Percentiles rank a stretch among this genome's conserved stretches.
Conservation (phyloP, 108 stramenopile species). For the Mayamaea pseudoterrestris region DNA sequence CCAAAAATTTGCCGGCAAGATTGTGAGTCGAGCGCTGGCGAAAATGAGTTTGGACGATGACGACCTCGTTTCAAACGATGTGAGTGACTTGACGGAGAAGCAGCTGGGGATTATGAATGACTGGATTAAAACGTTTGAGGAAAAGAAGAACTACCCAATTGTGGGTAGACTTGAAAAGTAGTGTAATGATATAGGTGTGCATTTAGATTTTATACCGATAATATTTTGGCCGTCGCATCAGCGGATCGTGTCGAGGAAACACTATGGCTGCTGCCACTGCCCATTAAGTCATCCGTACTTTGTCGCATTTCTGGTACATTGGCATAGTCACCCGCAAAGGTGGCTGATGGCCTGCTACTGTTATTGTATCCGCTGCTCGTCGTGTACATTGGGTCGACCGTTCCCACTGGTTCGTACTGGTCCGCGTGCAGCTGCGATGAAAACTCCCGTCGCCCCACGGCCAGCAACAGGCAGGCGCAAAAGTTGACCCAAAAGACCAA, state of each 20-base stretch:
- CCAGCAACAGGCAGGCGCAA: slow-evolving; percentile 10
- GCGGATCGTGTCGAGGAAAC: too few species aligned
- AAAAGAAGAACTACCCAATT: slow-evolving; percentile 82
- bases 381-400: not conserved
- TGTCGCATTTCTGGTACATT: slow-evolving; percentile 7
- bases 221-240: too few species aligned
- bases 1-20: slow-evolving; percentile 88
- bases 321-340: slow-evolving; percentile 9
- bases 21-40: slow-evolving; percentile 88
- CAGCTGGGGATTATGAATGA: slow-evolving; percentile 78
- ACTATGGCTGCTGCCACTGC: too few species aligned
- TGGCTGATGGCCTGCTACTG: too few species aligned
- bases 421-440: too few species aligned
- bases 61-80: slow-evolving; percentile 54
- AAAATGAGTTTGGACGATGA: slow-evolving; percentile 94
- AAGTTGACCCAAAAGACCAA: slow-evolving; percentile 25
- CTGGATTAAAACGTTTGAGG: slow-evolving; percentile 89
- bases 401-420: not conserved
- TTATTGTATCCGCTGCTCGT: not conserved
- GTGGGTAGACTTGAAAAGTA: slow-evolving; percentile 83
- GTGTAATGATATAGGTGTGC: too few species aligned
- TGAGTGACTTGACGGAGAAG: slow-evolving; percentile 71
- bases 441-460: slow-evolving; percentile 11
- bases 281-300: not conserved
- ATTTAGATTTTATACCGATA: too few species aligned